Conservation (phyloP, 2,329 filamentous ascomycete species). For the Fusarium ramigenum region DNA sequence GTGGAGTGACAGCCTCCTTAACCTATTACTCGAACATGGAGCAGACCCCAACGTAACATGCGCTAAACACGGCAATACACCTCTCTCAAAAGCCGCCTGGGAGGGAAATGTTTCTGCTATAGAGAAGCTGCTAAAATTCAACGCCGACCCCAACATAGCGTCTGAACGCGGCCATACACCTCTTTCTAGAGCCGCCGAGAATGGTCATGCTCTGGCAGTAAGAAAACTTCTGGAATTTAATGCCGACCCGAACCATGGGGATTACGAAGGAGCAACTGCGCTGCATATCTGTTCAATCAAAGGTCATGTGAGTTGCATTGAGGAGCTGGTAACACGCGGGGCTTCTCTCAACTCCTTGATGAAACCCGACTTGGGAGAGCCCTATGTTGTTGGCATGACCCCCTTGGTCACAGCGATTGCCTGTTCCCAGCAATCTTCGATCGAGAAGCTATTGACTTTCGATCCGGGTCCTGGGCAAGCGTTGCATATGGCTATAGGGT, state of each 20-base stretch:
- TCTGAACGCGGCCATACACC: background rate
- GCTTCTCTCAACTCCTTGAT: background rate
- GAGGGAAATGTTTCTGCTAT: background rate
- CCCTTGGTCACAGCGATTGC: background rate
- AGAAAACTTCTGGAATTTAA: background rate
- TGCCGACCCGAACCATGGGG: background rate
- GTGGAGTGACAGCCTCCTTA: background rate
- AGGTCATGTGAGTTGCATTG: background rate
- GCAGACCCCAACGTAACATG: background rate
- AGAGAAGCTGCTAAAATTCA: background rate
- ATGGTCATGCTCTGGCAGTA: background rate
- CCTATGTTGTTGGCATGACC: background rate
- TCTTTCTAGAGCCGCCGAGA: background rate
- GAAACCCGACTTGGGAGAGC: background rate
- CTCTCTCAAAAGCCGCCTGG: rapidly evolving
- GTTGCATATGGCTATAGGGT: background rate
- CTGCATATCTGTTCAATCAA: background rate
- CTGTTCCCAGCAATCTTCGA: background rate
- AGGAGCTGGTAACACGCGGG: background rate
- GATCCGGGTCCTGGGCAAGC: background rate
- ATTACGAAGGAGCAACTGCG: background rate
- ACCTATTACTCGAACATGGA: background rate
- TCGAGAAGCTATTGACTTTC: background rate
- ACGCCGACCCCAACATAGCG: background rate
- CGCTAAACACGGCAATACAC: background rate